Evolutionary conservation across 768 basidiomycete genomes (phyloP), one percentile per base, ranked within the genome.

Genomic region (Psilocybe subaeruginosa): DNA sequence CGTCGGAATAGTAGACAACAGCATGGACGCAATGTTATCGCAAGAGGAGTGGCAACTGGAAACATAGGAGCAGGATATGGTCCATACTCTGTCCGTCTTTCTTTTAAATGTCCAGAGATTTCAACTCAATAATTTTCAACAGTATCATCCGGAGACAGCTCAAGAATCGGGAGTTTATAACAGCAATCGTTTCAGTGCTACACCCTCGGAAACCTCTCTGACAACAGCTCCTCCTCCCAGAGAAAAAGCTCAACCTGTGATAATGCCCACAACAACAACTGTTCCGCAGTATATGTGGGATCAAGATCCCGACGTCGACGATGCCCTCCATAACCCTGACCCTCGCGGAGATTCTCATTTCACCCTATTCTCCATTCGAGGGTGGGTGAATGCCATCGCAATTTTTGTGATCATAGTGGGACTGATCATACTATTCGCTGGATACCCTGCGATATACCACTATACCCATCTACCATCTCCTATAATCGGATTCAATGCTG

Each of bases 241-340:
- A 56, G 77, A 74, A 68, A 76, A 73, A 63, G 60, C 62, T 29
- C 74, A 74, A 5, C 55, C 64, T 5, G 60, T 70, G 17, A 60
- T 68, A 1, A 67, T 78, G 23, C 72, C 78, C 64, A 77, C 83
- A 64, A 87, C 85, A 8, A 82, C 84, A 8, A 85, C 90, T 0
- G 81, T 91, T 4, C 90, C 90, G 14, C 82, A 87, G 68, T 90
- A 86, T 69, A 69, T 88, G 67, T 93, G 90, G 89, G 92, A 93
- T 72, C 87, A 83, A 69, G 93, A 94, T 59, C 88, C 93, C 8
- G 94, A 96, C 71, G 80, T 91, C 16, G 95, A 97, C 77, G 96
- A 98, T 72, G 84, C 86, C 19, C 82, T 98, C 19, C 96, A 98
- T 73, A 92, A 93, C 78, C 93, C 87, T 48, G 92, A 93, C 77